Conservation (phyloP, 371 early-diverging fungal species). For the Nematocida ausubeli region DNA sequence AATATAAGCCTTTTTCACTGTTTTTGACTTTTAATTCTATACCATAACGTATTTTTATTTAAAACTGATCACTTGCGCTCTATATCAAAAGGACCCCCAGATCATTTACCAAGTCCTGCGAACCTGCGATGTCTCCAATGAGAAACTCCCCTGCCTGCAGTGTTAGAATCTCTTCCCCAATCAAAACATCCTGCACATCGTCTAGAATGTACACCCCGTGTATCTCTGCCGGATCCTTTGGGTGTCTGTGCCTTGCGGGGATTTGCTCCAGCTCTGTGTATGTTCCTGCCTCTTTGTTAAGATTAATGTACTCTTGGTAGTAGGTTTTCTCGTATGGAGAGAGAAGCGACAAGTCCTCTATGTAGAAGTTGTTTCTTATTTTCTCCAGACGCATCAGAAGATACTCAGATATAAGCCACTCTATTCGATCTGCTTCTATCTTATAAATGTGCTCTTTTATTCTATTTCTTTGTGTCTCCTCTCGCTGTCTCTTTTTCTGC, state of each 20-base stretch:
- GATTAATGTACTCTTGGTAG: neutral
- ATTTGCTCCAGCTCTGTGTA: conserved; percentile 5
- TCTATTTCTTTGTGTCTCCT: conserved; percentile 16
- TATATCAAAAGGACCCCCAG: conserved; percentile 4
- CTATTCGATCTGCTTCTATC: conserved; percentile 30
- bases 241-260: conserved; percentile 9
- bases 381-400: conserved; percentile 44
- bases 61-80: neutral
- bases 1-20: neutral
- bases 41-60: neutral
- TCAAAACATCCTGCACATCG: conserved; percentile 14
- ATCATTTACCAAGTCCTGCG: conserved; percentile 8
- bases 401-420: conserved; percentile 51
- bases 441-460: conserved; percentile 27
- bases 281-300: conserved; percentile 13
- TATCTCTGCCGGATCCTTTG: neutral
- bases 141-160: conserved; percentile 42
- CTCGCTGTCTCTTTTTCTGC: conserved; percentile 1
- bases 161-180: conserved; percentile 24
- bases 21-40: no score
- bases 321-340: conserved; percentile 21
- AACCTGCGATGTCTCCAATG: conserved; percentile 6
- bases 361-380: conserved; percentile 38
- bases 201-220: conserved; percentile 47
- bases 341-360: neutral